Evolutionary conservation across 495 filamentous ascomycete genomes (phyloP), one percentile per base, ranked within the genome.

Genomic region (Annulohypoxylon stygium): DNA sequence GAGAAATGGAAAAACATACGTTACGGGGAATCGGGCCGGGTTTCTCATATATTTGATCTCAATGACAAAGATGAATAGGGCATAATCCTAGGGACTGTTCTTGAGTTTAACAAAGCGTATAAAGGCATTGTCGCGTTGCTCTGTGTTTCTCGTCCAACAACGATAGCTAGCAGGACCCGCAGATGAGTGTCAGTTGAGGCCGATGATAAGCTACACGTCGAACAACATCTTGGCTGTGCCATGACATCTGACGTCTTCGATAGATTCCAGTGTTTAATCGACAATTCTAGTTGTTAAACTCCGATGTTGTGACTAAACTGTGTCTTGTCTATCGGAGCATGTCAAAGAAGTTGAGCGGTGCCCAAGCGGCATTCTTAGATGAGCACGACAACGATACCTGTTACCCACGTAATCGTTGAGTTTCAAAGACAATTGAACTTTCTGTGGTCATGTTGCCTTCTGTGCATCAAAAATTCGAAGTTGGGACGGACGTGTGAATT

Each of bases 1-100:
- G 23, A 50, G 43, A 41, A 30, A 47, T n/a, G 14, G 39, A 34
- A 10, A 45, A 59, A 66, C 77, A 68, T 75, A 76, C 71, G 20
- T 23, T 23, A 23, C 16, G 12, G 33, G n/a, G 8, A 3, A 30
- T 30, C 30, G 43, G 9, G 25, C 48, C 47, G n/a, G 9, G 33
- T 7, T 16, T 26, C 39, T 26, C 10, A 48, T 30, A 26, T 39
- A 39, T 30, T 8, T 30, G 16, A 5, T 6, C 4, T 30, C 25
- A 10, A 48, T 47, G 16, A 23, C 12, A 18, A 18, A 0, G 33
- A n/a, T 3, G 23, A 14, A 7, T 9, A 43, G n/a, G 16, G 45
- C 4, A 51, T 51, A 37, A 23, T 3, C 20, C 12, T n/a, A 16
- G 7, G 4, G 1, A 4, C 30, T 39, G 11, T 63, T 34, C 4